Conservation (phyloP, 2,329 filamentous ascomycete species). For the Ophiocordyceps camponoti-leonardi region DNA sequence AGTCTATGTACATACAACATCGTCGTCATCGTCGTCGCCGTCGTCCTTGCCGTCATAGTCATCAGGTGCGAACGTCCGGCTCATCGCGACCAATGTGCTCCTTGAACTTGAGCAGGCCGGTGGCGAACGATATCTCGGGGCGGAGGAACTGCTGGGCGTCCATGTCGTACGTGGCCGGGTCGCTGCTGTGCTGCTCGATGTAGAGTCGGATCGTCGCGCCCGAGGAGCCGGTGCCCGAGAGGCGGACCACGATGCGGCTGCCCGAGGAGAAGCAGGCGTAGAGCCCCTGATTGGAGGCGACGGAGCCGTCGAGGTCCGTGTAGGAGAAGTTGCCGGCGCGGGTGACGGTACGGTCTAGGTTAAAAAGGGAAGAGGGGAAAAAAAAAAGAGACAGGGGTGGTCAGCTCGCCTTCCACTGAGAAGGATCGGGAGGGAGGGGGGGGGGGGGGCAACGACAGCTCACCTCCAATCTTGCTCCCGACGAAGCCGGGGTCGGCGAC, state of each 20-base stretch:
- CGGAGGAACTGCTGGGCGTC: conserved; percentile 90
- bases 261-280: conserved; percentile 90
- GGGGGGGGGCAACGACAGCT: conserved; percentile 8
- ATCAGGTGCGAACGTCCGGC: conserved; percentile 89
- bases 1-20: not conserved
- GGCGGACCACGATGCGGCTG: conserved; percentile 83
- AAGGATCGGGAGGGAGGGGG: no score
- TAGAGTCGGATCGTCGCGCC: conserved; percentile 95
- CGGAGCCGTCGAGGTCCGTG: conserved; percentile 93
- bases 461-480: conserved; percentile 63
- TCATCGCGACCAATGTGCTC: conserved; percentile 83
- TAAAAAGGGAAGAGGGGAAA: no score
- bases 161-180: conserved; percentile 57
- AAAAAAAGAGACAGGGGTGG: no score
- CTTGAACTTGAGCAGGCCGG: conserved; percentile 77
- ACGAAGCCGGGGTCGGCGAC: conserved; percentile 61
- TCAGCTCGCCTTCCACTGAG: not conserved
- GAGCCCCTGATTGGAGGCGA: conserved; percentile 89
- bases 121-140: conserved; percentile 74
- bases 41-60: not conserved
- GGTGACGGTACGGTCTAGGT: conserved; percentile 56
- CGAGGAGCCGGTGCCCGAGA: conserved; percentile 88
- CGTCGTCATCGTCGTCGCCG: not conserved
- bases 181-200: conserved; percentile 84
- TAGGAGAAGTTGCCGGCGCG: conserved; percentile 96